Evolutionary conservation across 78 protist genomes (phyloP).

Genomic region (Monocercomonoides exilis): DNA sequence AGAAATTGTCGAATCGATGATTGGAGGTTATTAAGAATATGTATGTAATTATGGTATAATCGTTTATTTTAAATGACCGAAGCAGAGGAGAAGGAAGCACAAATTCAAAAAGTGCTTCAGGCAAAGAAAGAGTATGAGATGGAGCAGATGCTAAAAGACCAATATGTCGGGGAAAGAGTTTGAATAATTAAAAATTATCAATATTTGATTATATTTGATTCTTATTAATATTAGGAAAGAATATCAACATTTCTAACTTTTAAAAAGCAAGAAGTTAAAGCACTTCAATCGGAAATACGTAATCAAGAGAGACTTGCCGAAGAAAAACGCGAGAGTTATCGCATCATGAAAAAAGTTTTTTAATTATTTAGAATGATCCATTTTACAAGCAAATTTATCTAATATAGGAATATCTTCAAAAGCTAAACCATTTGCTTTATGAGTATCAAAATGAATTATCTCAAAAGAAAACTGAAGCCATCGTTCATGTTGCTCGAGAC

Average conservation of each 20-base stretch:
- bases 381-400: no score
- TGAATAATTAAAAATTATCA: no score
- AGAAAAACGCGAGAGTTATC: neutral
- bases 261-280: neutral
- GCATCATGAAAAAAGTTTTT: neutral
- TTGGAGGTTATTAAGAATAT: no score
- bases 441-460: neutral
- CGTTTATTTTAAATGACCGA: neutral
- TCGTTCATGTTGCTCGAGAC: neutral
- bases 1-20: no score
- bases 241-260: neutral
- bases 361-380: neutral
- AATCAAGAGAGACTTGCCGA: neutral
- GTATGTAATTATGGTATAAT: no score
- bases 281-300: neutral
- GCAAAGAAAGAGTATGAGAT: neutral
- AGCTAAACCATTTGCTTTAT: neutral
- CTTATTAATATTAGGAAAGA: neutral
- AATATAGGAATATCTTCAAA: neutral
- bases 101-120: neutral
- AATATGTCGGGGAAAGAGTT: neutral
- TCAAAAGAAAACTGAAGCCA: neutral
- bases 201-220: neutral
- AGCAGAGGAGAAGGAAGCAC: neutral
- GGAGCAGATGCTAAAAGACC: neutral